These are phyloP conservation scores for Gardenia jasminoides DNA, from an alignment of 257 asterid genomes.

Conservation along the genomic window DNA sequence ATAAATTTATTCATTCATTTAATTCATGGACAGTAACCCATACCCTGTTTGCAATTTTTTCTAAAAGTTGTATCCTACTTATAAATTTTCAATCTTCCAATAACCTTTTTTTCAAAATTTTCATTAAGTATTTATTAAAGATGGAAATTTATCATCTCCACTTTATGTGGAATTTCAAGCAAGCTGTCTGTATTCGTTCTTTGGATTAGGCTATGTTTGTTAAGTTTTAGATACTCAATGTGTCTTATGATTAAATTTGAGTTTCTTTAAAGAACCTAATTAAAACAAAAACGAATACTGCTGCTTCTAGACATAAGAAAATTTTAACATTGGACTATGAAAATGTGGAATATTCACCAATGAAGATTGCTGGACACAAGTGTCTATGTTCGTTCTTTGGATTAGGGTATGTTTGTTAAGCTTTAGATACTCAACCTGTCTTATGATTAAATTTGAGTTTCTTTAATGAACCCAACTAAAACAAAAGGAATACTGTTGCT, in stretches of 20 bases:
- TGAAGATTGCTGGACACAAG: background rate
- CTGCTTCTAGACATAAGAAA: background rate
- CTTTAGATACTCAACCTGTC: background rate
- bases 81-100: too few relatives aligned
- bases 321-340: background rate
- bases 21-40: too few relatives aligned
- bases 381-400: background rate
- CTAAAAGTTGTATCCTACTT: too few relatives aligned
- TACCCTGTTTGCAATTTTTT: too few relatives aligned
- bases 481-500: background rate
- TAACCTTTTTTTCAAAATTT: too few relatives aligned
- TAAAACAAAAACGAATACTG: background rate
- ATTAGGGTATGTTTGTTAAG: background rate
- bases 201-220: background rate
- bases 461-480: background rate
- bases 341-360: background rate
- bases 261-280: background rate
- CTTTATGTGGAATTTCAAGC: background rate
- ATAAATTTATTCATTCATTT: too few relatives aligned
- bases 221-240: background rate
- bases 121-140: too few relatives aligned
- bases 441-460: background rate
- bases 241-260: background rate
- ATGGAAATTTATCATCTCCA: too few relatives aligned
- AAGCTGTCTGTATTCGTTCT: background rate